Evolutionary conservation across 495 filamentous ascomycete species (phyloP), one percentile per base, ranked within the genome.

Genomic region (Ramalina intermedia): DNA sequence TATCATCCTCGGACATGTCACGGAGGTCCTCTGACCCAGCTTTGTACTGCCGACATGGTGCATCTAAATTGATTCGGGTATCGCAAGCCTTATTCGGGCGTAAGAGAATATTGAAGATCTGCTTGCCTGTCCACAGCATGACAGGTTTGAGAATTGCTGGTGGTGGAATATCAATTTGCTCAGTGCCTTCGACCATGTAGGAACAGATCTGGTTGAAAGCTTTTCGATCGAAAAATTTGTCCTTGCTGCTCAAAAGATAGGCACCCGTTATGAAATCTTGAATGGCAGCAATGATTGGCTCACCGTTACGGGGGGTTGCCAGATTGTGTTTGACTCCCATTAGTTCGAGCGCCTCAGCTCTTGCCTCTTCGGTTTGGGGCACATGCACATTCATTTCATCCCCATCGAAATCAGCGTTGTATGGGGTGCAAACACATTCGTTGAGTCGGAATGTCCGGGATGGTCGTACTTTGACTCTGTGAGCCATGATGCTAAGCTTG

Each of bases 331-430:
- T 94, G 2, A 98, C 91, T 42, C 93, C 93, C 93, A 98, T 98
- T 38, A 98, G 66, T 59, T 88, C 85, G 64, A 94, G 91, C 0
- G 91, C 91, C 61, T 98, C 91, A 7, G 89, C 82, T 43, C 93
- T 78, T 12, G 91, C 91, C 66, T 98, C 91, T 67, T 96, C 91
- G 2, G 93, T 98, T 61, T 98, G 91, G 14, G 91, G 91, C 5
- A 98, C 88, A 65, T 98, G 91, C 52, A 98, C 64, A 58, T 98
- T 98, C 91, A 98, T 98, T 64, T 98, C 91, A 54, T 98, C 91
- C 55, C 91, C 91, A 57, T 98, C 91, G 60, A 98, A 98, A 79
- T 98, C 91, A 40, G 91, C 91, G 65, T 98, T 98, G 74, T 98
- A 98, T 8, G 91, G 91, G 39, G 86, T 90, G 61, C 91, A 98